A percentile compares a stretch with the other conserved stretches of the same genome.
These are phyloP conservation scores for Nannochloropsis gaditana DNA, from an alignment of 108 stramenopile species.

Conservation along the genomic window DNA sequence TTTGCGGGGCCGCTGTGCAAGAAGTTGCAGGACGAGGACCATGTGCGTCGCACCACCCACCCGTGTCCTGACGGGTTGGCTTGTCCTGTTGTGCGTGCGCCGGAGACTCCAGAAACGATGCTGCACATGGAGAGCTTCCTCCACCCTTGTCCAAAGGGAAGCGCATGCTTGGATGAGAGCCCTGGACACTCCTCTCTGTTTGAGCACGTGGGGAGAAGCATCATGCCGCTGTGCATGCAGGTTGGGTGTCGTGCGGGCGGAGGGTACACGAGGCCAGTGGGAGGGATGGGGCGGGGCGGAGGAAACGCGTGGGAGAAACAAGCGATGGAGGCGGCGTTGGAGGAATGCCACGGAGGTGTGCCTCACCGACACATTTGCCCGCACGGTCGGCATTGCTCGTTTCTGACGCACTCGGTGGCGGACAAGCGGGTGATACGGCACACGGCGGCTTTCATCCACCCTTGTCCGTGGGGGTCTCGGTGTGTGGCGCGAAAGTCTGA, in stretches of 20 bases:
- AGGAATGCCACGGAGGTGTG: not conserved
- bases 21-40: constrained; percentile 4
- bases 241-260: not conserved
- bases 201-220: not conserved
- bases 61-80: not conserved
- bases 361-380: not conserved
- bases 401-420: not conserved
- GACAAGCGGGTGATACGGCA: not conserved
- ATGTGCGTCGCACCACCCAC: not conserved
- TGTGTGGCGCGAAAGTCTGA: not conserved
- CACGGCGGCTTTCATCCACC: not conserved
- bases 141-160: constrained; percentile 6
- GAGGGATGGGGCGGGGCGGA: not conserved
- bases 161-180: not conserved
- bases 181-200: not conserved
- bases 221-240: not conserved
- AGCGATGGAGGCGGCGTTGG: not conserved
- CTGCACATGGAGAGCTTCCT: not conserved
- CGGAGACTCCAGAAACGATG: not conserved
- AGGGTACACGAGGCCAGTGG: not conserved
- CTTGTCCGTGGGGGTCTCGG: not conserved
- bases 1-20: not conserved
- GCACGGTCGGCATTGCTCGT: not conserved
- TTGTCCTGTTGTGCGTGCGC: not conserved
- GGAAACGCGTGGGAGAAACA: not conserved